Conservation (phyloP, 2,329 filamentous ascomycete species). For the Harringtonia lauricola region DNA sequence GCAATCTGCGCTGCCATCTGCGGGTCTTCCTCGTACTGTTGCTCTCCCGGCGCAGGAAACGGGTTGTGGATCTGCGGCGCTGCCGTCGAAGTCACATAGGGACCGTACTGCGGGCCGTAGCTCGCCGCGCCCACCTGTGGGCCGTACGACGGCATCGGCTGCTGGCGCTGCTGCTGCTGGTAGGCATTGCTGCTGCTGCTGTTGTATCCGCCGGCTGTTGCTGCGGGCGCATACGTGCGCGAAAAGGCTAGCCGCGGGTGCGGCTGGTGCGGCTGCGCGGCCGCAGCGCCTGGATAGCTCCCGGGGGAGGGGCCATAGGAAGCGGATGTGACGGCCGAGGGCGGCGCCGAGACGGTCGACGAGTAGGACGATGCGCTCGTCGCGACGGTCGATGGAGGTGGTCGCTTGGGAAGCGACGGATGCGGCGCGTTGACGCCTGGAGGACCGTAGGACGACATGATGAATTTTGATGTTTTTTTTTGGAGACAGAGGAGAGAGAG, state of each 20-base stretch:
- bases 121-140: not conserved
- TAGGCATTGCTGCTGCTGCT: slow-evolving; percentile 5
- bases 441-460: slow-evolving; percentile 15
- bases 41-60: slow-evolving; percentile 65
- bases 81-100: slow-evolving; percentile 29
- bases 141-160: slow-evolving; percentile 12
- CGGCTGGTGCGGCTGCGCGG: not conserved
- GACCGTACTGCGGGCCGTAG: slow-evolving; percentile 16
- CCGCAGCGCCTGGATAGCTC: not conserved
- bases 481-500: not conserved
- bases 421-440: slow-evolving; percentile 14
- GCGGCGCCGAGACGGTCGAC: slow-evolving; percentile 7
- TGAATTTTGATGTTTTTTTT: slow-evolving; percentile 10
- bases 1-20: slow-evolving; percentile 87
- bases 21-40: slow-evolving; percentile 47
- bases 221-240: slow-evolving; percentile 20
- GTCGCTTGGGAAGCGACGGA: slow-evolving; percentile 14
- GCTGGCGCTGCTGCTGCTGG: slow-evolving; percentile 18
- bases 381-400: slow-evolving; percentile 6
- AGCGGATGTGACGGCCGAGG: not conserved
- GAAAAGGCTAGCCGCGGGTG: slow-evolving; percentile 18
- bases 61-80: slow-evolving; percentile 70
- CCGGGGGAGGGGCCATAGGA: slow-evolving; percentile 6
- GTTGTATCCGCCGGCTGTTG: slow-evolving; percentile 7
- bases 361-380: slow-evolving; percentile 7